Conservation (phyloP, 2,329 filamentous ascomycete species). For the Fusarium newnesense region DNA sequence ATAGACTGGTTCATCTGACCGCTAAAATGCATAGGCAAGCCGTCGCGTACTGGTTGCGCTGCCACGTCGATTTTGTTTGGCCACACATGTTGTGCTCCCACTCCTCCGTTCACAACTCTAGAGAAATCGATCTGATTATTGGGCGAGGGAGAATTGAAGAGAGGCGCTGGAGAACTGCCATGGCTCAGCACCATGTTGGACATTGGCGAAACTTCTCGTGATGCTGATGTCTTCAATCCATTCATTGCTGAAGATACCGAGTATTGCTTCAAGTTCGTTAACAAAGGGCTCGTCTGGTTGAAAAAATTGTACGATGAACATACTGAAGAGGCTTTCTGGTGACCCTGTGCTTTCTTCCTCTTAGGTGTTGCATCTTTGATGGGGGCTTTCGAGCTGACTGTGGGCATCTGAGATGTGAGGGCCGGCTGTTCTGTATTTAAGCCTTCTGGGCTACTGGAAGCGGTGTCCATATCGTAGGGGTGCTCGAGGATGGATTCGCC, state of each 20-base stretch:
- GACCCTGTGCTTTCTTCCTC: slow-evolving; percentile 36
- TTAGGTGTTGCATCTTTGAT: slow-evolving; percentile 43
- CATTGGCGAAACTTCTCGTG: slow-evolving; percentile 65
- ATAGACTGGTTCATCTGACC: slow-evolving; percentile 43
- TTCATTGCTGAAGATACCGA: slow-evolving; percentile 63
- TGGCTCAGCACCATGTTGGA: slow-evolving; percentile 63
- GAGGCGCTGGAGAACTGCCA: slow-evolving; percentile 60
- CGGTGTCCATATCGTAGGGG: slow-evolving; percentile 68
- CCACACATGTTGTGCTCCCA: slow-evolving; percentile 50
- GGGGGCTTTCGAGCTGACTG: slow-evolving; percentile 50
- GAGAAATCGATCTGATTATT: slow-evolving; percentile 54
- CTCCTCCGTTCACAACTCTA: slow-evolving; percentile 40
- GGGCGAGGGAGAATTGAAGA: slow-evolving; percentile 61
- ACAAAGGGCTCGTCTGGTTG: background rate
- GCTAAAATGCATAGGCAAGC: slow-evolving; percentile 43
- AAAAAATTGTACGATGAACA: slow-evolving; percentile 32
- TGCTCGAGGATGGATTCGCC: slow-evolving; percentile 57
- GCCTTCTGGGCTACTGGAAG: slow-evolving; percentile 65
- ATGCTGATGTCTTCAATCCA: slow-evolving; percentile 57
- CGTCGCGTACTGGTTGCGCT: slow-evolving; percentile 38
- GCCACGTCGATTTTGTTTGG: slow-evolving; percentile 45
- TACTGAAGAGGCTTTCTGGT: slow-evolving; percentile 54
- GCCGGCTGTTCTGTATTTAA: slow-evolving; percentile 46
- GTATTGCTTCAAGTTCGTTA: slow-evolving; percentile 57
- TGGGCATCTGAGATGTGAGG: slow-evolving; percentile 57